Evolutionary conservation across 768 basidiomycete genomes (phyloP).

Genomic region (Lentinula raphanica): DNA sequence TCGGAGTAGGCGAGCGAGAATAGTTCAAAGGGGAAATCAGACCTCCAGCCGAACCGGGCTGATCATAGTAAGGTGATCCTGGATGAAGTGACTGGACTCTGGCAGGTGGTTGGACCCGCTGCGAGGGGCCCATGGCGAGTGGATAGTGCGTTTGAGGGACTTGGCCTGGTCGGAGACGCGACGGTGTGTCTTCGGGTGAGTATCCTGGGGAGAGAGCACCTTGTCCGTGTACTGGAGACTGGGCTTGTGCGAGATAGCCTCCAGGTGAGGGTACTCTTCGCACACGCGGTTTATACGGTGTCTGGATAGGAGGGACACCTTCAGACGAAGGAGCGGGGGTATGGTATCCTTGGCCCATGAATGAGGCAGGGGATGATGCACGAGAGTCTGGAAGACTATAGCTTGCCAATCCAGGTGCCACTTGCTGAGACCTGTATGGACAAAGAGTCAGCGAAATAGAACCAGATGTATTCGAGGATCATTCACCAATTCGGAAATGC

Average conservation of each 20-base stretch:
- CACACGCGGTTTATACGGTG: slow-evolving; percentile 74
- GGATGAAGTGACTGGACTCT: slow-evolving; percentile 34
- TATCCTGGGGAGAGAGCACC: slow-evolving; percentile 23
- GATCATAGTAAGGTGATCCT: background rate
- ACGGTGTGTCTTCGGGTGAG: slow-evolving; percentile 45
- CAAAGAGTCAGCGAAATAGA: background rate
- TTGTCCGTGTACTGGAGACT: slow-evolving; percentile 12
- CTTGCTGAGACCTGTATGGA: background rate
- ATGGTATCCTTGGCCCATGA: background rate
- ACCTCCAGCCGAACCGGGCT: background rate
- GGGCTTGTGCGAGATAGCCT: slow-evolving; percentile 9
- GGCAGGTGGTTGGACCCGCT: slow-evolving; percentile 36
- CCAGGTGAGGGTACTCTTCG: slow-evolving; percentile 43
- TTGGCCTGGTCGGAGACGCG: slow-evolving; percentile 24
- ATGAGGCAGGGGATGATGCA: background rate
- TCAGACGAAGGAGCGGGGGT: slow-evolving; percentile 1
- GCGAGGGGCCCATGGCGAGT: slow-evolving; percentile 46
- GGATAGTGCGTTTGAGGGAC: slow-evolving; percentile 45
- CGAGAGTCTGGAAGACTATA: slow-evolving; percentile 9
- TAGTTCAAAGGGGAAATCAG: background rate
- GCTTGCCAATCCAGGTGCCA: background rate
- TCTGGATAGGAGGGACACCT: slow-evolving; percentile 37
- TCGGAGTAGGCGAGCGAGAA: slow-evolving; percentile 25
- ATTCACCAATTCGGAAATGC: background rate
- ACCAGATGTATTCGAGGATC: background rate